Evolutionary conservation across 2,329 filamentous ascomycete genomes (phyloP), one percentile per base, ranked within the genome.

Genomic region (Cladosporium velox): DNA sequence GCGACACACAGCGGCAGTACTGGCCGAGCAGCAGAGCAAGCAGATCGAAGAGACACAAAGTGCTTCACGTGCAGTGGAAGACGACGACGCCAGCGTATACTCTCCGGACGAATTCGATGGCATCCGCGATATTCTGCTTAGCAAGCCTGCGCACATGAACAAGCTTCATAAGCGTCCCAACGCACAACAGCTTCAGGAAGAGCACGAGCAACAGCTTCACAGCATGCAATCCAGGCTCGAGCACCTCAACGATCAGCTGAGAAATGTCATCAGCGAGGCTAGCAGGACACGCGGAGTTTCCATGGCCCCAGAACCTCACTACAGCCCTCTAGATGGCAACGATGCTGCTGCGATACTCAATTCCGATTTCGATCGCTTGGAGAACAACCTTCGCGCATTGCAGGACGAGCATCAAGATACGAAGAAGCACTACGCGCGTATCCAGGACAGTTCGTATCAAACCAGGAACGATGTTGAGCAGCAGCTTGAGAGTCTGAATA

Each of bases 1-100:
- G 60, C 89, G 94, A 77, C 95, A 99, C 77, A 98, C 94, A 0
- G 93, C 95, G 15, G 94, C 92, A 54, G 91, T 99, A 47, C 81
- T 99, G 64, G 86, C 96, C 77, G 96, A 93, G 10, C 93, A 98
- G 78, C 58, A 62, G 24, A 90, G 90, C 72, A 88, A 87, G 0
- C 83, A 90, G n/a, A 83, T 32, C 26, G 59, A 68, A 11, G 57
- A 47, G 18, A 60, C 58, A 44, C 44, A 69, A 18, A 70, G 68
- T 57, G 68, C 67, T 44, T 41, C 47, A n/a, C 64, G 59, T 34
- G 54, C 32, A 47, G 26, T 44, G 24, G 67, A 70, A 35, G 70
- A 73, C 55, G 71, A 72, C 60, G 65, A 66, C 62, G 65, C 67
- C 34, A 70, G 67, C 65, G 58, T 68, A 58, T 71, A 73, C 58